phyloP scores from a whole-genome alignment of 2,329 filamentous ascomycete genomes.

The Elsinoe australis region DNA sequence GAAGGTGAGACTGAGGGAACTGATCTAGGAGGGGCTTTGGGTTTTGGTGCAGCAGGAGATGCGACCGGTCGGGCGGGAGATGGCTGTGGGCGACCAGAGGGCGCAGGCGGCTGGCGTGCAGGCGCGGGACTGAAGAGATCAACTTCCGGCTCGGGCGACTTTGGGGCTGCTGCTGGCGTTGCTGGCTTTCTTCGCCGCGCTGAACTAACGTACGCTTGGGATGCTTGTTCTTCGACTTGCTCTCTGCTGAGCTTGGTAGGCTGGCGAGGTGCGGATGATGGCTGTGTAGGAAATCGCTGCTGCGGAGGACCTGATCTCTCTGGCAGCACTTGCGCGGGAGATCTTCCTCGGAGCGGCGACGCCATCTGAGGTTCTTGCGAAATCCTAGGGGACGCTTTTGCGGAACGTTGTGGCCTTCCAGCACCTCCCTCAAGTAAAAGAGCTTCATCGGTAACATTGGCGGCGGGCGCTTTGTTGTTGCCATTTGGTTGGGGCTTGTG shows the following conservation, averaged over 20 bases:
- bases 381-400: slow-evolving; percentile 22
- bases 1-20: slow-evolving; percentile 62
- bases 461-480: slow-evolving; percentile 12
- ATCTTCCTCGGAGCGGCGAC: slow-evolving; percentile 21
- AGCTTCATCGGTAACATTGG: slow-evolving; percentile 49
- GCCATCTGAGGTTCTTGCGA: slow-evolving; percentile 18
- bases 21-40: slow-evolving; percentile 47
- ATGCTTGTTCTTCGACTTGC: slow-evolving; percentile 68
- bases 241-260: slow-evolving; percentile 60
- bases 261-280: slow-evolving; percentile 37
- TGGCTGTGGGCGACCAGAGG: slow-evolving; percentile 30
- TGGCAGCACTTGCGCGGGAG: slow-evolving; percentile 29
- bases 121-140: slow-evolving; percentile 31
- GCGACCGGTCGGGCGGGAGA: slow-evolving; percentile 29
- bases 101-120: slow-evolving; percentile 25
- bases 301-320: slow-evolving; percentile 33
- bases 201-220: slow-evolving; percentile 81
- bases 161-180: slow-evolving; percentile 29
- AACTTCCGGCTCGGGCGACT: slow-evolving; percentile 27
- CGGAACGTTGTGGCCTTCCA: slow-evolving; percentile 43
- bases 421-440: slow-evolving; percentile 66
- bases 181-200: slow-evolving; percentile 66
- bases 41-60: slow-evolving; percentile 35
- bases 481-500: slow-evolving; percentile 4
- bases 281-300: slow-evolving; percentile 34